Evolutionary conservation across 768 basidiomycete genomes (phyloP).

Genomic region (Boletus insuetus): DNA sequence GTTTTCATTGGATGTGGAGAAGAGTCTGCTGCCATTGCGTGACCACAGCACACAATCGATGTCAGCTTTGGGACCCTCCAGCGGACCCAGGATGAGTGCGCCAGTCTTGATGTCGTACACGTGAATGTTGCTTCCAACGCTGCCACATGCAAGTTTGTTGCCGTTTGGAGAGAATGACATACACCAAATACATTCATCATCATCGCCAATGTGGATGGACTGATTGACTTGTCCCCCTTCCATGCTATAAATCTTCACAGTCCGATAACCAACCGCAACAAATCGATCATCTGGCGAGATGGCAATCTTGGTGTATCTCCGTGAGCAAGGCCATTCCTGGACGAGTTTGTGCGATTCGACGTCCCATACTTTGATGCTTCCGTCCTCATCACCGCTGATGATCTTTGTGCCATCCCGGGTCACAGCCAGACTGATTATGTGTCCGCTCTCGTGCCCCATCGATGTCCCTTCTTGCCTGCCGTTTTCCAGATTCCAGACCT

Average conservation of each 20-base stretch:
- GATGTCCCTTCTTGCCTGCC: background rate
- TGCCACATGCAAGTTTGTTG: background rate
- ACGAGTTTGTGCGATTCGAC: background rate
- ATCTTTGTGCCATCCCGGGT: background rate
- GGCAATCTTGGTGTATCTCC: background rate
- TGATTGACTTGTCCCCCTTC: background rate
- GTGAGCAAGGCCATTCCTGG: background rate
- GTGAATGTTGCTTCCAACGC: fast-evolving
- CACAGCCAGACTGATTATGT: background rate
- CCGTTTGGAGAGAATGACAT: background rate
- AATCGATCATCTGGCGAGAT: background rate
- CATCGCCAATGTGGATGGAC: background rate
- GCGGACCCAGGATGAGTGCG: too few relatives aligned
- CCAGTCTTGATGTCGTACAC: too few relatives aligned
- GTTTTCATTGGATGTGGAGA: too few relatives aligned
- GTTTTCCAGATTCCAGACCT: background rate
- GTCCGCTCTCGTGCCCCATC: background rate
- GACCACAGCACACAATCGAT: too few relatives aligned
- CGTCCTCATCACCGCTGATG: background rate
- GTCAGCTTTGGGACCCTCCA: too few relatives aligned
- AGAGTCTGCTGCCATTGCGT: too few relatives aligned
- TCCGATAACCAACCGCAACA: background rate
- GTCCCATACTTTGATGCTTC: background rate
- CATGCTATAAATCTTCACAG: background rate
- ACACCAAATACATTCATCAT: background rate